Percentiles rank a stretch among this genome's conserved stretches.
These are phyloP conservation scores for Hansenula lynferdii DNA, from an alignment of 1,139 yeast species.

Conservation along the genomic window DNA sequence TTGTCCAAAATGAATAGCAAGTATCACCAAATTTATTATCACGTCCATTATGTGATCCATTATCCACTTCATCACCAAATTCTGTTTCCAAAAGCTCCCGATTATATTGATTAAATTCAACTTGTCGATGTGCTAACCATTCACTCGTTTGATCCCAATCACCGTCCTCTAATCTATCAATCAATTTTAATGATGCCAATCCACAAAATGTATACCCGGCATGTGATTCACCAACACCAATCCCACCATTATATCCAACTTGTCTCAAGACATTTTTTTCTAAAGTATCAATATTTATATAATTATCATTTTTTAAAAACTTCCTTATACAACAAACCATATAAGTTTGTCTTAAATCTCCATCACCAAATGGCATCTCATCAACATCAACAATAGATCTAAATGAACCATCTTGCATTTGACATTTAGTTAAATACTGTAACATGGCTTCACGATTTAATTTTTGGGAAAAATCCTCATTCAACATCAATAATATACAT, in stretches of 20 bases:
- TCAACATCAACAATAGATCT: slow-evolving; percentile 43
- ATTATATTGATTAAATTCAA: slow-evolving; percentile 27
- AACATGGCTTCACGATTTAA: slow-evolving; percentile 43
- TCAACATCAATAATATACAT: slow-evolving; percentile 42
- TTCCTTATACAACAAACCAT: slow-evolving; percentile 63
- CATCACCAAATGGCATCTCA: slow-evolving; percentile 50
- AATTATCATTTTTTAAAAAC: slow-evolving; percentile 37
- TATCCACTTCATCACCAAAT: slow-evolving; percentile 26
- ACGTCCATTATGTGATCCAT: slow-evolving; percentile 89
- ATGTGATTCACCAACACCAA: slow-evolving; percentile 70
- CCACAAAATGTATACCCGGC: slow-evolving; percentile 90
- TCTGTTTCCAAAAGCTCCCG: slow-evolving; percentile 17
- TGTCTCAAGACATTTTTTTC: slow-evolving; percentile 38
- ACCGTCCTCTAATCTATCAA: slow-evolving; percentile 27
- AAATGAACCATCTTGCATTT: slow-evolving; percentile 50
- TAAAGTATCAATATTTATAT: slow-evolving; percentile 39
- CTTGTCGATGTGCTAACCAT: slow-evolving; percentile 68
- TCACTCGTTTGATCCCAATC: slow-evolving; percentile 38
- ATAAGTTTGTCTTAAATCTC: slow-evolving; percentile 71
- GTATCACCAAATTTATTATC: slow-evolving; percentile 83
- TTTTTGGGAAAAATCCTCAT: slow-evolving; percentile 32
- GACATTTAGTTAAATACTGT: slow-evolving; percentile 50
- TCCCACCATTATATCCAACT: slow-evolving; percentile 63
- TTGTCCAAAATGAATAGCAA: slow-evolving; percentile 89
- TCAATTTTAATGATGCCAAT: slow-evolving; percentile 52